Conservation (phyloP, 345 rosid species). For the Corchorus capsularis region DNA sequence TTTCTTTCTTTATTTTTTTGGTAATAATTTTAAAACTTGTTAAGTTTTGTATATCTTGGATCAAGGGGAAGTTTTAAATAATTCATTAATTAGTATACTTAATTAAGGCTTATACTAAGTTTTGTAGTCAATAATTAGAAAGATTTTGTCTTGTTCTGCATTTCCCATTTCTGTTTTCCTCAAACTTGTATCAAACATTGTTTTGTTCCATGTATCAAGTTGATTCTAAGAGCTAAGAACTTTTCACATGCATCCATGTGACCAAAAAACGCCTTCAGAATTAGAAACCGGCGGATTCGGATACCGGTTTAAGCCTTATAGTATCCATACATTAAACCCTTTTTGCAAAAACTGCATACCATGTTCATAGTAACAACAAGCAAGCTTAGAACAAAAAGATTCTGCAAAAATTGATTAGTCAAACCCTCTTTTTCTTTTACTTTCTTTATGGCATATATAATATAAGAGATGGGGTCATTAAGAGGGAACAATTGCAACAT, state of each 20-base stretch:
- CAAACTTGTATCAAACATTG: background rate
- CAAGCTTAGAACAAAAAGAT: background rate
- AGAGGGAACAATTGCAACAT: background rate
- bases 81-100: background rate
- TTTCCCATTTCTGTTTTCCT: background rate
- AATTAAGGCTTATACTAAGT: background rate
- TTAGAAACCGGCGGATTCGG: background rate
- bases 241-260: conserved; percentile 32
- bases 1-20: no score
- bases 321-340: background rate
- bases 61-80: background rate
- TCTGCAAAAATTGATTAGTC: background rate
- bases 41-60: background rate
- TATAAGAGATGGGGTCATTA: background rate
- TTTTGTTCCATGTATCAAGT: background rate
- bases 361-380: background rate
- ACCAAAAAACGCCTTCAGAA: background rate
- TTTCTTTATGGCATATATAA: no score
- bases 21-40: background rate
- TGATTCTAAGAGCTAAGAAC: background rate
- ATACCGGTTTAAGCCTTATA: background rate
- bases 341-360: background rate
- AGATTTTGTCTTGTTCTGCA: background rate
- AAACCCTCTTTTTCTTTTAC: background rate
- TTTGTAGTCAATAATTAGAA: background rate